A percentile compares a stretch with the other conserved stretches of the same genome.
Conservation (phyloP, 345 rosid genomes). For the Syzygium jambos region DNA sequence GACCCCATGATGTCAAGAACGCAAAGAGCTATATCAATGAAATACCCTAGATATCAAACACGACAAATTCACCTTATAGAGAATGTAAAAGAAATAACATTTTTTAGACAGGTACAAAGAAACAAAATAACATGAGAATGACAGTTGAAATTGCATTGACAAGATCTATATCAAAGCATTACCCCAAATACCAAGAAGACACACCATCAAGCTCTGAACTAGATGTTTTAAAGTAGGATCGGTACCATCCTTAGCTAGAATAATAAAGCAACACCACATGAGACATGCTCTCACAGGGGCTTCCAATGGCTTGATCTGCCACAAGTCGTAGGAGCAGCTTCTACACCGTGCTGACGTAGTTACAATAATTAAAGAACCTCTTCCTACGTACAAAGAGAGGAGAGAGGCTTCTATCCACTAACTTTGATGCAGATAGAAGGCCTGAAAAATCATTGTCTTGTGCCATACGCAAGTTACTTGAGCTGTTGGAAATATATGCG, state of each 20-base stretch:
- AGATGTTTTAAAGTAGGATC: neutral
- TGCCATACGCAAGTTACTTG: too few species aligned
- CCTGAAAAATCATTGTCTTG: too few species aligned
- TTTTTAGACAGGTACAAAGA: too few species aligned
- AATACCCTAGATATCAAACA: neutral
- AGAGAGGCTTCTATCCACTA: too few species aligned
- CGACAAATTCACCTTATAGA: neutral
- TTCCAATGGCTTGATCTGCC: neutral
- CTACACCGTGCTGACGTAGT: neutral
- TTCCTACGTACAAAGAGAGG: too few species aligned
- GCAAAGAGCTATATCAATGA: neutral
- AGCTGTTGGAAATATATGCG: too few species aligned
- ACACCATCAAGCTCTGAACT: neutral
- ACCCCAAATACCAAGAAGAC: neutral
- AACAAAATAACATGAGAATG: neutral
- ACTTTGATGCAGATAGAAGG: too few species aligned
- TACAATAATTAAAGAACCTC: too few species aligned
- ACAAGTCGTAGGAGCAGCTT: neutral
- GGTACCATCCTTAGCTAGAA: neutral
- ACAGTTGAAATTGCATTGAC: neutral
- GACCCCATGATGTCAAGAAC: neutral
- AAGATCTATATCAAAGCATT: neutral
- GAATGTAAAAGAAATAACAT: neutral
- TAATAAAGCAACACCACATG: neutral
- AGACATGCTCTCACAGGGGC: neutral